Percentiles rank a stretch among this genome's conserved stretches.
phyloP scores from a whole-genome alignment of 257 asterid species.

The Solanum medicagineum region DNA sequence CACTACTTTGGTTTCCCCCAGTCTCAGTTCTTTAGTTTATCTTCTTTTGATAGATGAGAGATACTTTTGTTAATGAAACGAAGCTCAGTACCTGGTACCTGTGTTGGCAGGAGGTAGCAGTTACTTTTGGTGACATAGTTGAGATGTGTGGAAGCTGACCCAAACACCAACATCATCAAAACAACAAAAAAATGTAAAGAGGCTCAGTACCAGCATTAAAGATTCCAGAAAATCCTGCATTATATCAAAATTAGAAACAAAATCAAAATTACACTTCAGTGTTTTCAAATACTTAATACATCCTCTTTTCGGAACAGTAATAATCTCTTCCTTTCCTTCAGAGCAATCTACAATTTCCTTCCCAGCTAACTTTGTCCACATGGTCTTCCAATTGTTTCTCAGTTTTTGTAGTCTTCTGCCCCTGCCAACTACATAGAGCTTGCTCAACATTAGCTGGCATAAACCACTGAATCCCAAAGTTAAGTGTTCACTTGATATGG shows the following conservation, averaged over 20 bases:
- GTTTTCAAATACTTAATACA: neutral
- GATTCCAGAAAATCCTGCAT: neutral
- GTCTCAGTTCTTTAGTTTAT: neutral
- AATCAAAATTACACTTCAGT: neutral
- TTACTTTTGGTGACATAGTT: neutral
- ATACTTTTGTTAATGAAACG: neutral
- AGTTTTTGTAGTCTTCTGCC: neutral
- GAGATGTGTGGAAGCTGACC: neutral
- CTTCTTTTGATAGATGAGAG: neutral
- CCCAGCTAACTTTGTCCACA: neutral
- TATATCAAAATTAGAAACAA: neutral
- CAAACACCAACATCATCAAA: neutral
- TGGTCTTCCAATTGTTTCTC: neutral
- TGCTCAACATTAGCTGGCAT: neutral
- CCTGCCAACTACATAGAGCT: neutral
- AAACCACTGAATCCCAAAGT: neutral
- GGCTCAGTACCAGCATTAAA: neutral
- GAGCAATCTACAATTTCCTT: neutral
- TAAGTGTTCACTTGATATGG: neutral
- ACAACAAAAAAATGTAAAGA: neutral
- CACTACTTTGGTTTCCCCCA: neutral
- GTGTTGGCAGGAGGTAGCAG: neutral
- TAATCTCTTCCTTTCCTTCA: neutral
- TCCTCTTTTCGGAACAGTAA: neutral
- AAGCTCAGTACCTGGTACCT: neutral